phyloP scores from a whole-genome alignment of 495 filamentous ascomycete species.

The Cenococcum geophilum region DNA sequence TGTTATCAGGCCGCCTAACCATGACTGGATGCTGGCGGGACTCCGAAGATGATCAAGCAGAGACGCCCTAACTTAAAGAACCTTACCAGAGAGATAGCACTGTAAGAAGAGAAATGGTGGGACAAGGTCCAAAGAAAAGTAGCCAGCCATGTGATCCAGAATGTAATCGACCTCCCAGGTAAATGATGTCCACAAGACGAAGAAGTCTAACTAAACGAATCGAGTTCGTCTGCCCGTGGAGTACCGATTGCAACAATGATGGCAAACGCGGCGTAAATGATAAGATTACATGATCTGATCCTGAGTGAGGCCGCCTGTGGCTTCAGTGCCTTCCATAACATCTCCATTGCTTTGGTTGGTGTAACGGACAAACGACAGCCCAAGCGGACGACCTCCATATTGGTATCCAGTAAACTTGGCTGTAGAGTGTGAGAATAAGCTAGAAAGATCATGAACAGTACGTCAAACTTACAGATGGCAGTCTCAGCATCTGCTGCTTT shows the following conservation, averaged over 20 bases:
- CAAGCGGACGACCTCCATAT: constrained; percentile 91
- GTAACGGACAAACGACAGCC: constrained; percentile 89
- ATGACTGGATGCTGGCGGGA: neutral
- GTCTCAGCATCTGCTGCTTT: constrained; percentile 78
- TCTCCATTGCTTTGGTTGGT: constrained; percentile 59
- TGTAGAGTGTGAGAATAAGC: constrained; percentile 32
- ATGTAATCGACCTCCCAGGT: too few species aligned
- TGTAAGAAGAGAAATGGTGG: neutral
- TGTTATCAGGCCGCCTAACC: neutral
- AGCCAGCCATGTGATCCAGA: neutral
- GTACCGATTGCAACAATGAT: too few species aligned
- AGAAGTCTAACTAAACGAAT: neutral
- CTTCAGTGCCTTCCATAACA: constrained; percentile 70
- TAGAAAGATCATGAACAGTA: neutral
- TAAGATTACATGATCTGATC: constrained; percentile 85
- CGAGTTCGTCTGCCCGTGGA: neutral
- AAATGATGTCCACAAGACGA: neutral
- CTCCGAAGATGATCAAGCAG: neutral
- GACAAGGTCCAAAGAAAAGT: neutral
- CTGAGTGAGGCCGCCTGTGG: constrained; percentile 73
- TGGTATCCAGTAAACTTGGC: constrained; percentile 96
- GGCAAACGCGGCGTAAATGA: neutral
- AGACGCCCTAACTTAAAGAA: neutral
- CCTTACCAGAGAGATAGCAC: neutral
- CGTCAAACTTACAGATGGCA: constrained; percentile 59